phyloP scores from a whole-genome alignment of 495 filamentous ascomycete genomes.

The Neurospora sp. region DNA sequence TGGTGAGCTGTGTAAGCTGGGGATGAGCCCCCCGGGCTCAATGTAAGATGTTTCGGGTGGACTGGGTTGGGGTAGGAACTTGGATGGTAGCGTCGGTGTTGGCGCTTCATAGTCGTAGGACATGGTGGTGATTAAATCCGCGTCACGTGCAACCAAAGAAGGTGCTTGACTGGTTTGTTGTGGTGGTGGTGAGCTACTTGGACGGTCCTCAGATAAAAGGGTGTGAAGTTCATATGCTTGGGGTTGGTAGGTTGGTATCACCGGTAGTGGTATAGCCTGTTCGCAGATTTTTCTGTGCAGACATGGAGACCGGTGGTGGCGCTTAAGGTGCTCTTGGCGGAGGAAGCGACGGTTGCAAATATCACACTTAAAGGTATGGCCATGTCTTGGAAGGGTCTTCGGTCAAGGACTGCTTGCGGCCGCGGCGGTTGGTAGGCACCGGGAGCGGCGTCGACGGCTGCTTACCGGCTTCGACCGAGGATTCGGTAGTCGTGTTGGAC shows the following conservation, averaged over 20 bases:
- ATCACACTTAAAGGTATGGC: conserved; percentile 95
- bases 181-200: not conserved
- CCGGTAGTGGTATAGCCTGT: too few relatives aligned
- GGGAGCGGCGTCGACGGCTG: conserved; percentile 32
- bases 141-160: not conserved
- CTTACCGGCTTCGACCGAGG: conserved; percentile 16
- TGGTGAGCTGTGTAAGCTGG: too few relatives aligned
- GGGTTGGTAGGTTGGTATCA: too few relatives aligned
- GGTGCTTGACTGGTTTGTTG: not conserved
- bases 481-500: conserved; percentile 16
- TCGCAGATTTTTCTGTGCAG: too few relatives aligned
- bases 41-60: too few relatives aligned
- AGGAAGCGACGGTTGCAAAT: conserved; percentile 95
- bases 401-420: conserved; percentile 96
- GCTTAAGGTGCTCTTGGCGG: conserved; percentile 96
- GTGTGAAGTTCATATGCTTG: not conserved
- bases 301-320: conserved; percentile 95
- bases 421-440: conserved; percentile 76
- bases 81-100: too few relatives aligned
- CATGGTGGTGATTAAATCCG: too few relatives aligned
- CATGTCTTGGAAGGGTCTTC: conserved; percentile 99
- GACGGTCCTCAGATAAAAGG: not conserved
- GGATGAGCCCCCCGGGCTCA: too few relatives aligned
- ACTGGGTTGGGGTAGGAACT: too few relatives aligned
- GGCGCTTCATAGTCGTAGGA: too few relatives aligned